Percentiles rank a stretch among this genome's conserved stretches.
phyloP scores from a whole-genome alignment of 805 yeast genomes.

The Metschnikowia chrysomelidarum region DNA sequence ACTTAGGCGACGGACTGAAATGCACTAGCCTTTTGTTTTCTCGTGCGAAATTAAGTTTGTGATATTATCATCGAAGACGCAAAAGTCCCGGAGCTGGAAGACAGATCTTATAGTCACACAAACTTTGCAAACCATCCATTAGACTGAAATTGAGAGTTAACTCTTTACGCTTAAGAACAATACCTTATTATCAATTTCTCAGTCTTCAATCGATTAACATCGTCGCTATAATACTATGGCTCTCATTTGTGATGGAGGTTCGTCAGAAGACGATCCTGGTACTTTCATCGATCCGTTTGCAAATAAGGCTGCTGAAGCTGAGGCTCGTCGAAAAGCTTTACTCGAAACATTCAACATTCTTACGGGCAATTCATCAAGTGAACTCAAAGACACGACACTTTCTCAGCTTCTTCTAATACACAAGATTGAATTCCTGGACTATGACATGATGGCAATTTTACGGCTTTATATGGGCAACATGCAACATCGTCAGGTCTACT shows the following conservation, averaged over 20 bases:
- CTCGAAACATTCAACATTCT: conserved; percentile 8
- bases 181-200: too few relatives aligned
- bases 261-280: background rate
- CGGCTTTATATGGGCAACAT: conserved; percentile 3
- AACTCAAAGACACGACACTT: conserved; percentile 15
- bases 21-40: too few relatives aligned
- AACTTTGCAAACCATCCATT: too few relatives aligned
- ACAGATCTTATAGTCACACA: too few relatives aligned
- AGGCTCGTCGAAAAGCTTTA: conserved; percentile 9
- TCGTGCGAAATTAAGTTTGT: too few relatives aligned
- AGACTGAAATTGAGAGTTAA: too few relatives aligned
- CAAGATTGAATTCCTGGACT: conserved; percentile 10
- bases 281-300: conserved; percentile 10
- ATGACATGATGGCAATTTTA: conserved; percentile 15
- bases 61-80: background rate
- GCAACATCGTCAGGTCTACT: conserved; percentile 11
- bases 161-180: too few relatives aligned
- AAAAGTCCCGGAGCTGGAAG: too few relatives aligned
- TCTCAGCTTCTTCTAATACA: conserved; percentile 12
- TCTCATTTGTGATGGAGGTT: conserved; percentile 12
- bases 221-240: conserved; percentile 13
- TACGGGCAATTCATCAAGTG: conserved; percentile 7
- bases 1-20: too few relatives aligned
- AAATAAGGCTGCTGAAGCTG: conserved; percentile 11
- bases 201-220: too few relatives aligned